Base-by-base conservation (phyloP, 1,284 basidiomycete genomes). In the Athelia sp. region DNA sequence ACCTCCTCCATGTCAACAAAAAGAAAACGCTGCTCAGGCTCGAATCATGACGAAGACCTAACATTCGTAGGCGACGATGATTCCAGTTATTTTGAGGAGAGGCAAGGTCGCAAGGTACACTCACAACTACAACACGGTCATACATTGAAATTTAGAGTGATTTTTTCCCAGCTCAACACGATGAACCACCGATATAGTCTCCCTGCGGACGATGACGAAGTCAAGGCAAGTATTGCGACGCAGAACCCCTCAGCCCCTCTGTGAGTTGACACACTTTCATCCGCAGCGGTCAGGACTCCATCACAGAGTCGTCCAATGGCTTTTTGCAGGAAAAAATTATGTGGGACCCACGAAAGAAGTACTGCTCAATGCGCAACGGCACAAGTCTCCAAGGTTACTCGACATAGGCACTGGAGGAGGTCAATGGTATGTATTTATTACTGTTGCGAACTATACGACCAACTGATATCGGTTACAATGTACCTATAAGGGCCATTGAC, bases 381-480 rank as follows among this genome's bases (percentile, higher is more conserved):
- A 61, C 23, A 62, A 66, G 45, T 64, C 62, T 43, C 62, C 57
- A 42, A 64, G 66, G 64, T 73, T 85, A 40, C 75, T 85, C 34
- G 82, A 85, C 64, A 66, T 85, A 51, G 82, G 82, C n/a, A 84
- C 82, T 2, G 82, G 82, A 13, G 74, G 72, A 11, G 82, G 83
- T 9, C 62, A 67, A 31, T 85, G 82, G 82, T 81, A 49, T 52
- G 69, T 61, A 24, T 45, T 43, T 21, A 48, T 11, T 11, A 9
- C 1, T 19, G 1, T 21, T 45, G 24, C 36, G 32, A 11, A 24
- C 35, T 40, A 24, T 24, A 32, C 32, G 23, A 32, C n/a, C n/a
- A 23, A 47, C 31, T 42, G 32, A 48, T n/a, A n/a, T 36, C 21
- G 45, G 36, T n/a, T n/a, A n/a, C n/a, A n/a, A n/a, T n/a, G n/a